phyloP scores from a whole-genome alignment of 2,329 filamentous ascomycete genomes.

The Bipolaris bicolor region DNA sequence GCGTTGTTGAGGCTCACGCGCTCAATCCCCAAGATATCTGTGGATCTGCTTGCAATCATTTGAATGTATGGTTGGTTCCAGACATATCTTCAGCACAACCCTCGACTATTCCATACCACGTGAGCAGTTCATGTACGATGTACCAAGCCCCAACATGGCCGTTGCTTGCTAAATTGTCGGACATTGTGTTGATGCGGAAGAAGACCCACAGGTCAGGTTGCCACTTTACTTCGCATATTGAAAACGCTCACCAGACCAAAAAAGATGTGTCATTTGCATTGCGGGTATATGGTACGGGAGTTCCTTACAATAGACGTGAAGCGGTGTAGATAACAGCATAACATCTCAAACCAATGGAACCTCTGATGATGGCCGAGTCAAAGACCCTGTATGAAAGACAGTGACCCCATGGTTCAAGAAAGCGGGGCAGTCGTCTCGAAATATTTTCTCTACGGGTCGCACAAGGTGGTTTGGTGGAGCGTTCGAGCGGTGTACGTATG shows the following conservation, averaged over 20 bases:
- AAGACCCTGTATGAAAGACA: conserved; percentile 51
- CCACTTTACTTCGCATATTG: background rate
- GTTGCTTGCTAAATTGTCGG: background rate
- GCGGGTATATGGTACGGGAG: background rate
- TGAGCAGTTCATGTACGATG: background rate
- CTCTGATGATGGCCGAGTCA: background rate
- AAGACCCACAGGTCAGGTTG: background rate
- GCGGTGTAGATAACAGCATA: background rate
- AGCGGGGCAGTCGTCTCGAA: background rate
- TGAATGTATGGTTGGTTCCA: background rate
- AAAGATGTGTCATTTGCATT: background rate
- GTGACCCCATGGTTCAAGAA: background rate
- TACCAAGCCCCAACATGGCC: background rate
- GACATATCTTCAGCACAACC: background rate
- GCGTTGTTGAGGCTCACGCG: background rate
- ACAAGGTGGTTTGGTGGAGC: background rate
- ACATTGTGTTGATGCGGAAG: background rate
- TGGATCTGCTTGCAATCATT: background rate
- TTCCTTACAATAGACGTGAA: background rate
- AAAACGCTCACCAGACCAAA: too few species aligned
- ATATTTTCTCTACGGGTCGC: too few species aligned
- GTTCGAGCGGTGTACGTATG: background rate
- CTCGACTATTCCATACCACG: background rate
- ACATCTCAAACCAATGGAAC: background rate
- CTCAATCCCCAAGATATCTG: background rate